Conservation (phyloP, 2,329 filamentous ascomycete species). For the Talaromyces sp. region DNA sequence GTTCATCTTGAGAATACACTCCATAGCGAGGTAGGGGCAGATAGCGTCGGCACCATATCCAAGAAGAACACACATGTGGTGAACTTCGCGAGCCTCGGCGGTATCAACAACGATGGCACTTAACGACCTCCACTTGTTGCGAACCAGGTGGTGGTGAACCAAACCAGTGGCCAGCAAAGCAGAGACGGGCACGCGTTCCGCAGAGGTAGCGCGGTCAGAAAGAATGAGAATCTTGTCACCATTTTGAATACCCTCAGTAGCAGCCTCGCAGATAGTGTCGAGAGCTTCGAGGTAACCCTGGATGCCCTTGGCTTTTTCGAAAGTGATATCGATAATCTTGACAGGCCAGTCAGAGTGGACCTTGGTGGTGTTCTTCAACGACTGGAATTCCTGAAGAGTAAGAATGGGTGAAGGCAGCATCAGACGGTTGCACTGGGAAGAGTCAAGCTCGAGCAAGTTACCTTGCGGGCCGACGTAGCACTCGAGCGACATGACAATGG, state of each 20-base stretch:
- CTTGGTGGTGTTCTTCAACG: slow-evolving; percentile 68
- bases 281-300: slow-evolving; percentile 81
- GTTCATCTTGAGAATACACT: slow-evolving; percentile 96
- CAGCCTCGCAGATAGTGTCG: slow-evolving; percentile 79
- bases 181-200: slow-evolving; percentile 78
- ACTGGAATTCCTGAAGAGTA: slow-evolving; percentile 85
- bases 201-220: slow-evolving; percentile 79
- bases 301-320: slow-evolving; percentile 76
- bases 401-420: slow-evolving; percentile 83
- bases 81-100: slow-evolving; percentile 90
- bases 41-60: slow-evolving; percentile 93
- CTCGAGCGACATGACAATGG: slow-evolving; percentile 95
- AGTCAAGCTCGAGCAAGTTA: slow-evolving; percentile 88
- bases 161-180: slow-evolving; percentile 83
- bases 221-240: slow-evolving; percentile 81
- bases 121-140: slow-evolving; percentile 91
- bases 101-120: slow-evolving; percentile 85
- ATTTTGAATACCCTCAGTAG: slow-evolving; percentile 75
- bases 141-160: slow-evolving; percentile 91
- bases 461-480: slow-evolving; percentile 95
- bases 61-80: slow-evolving; percentile 97
- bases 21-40: slow-evolving; percentile 91
- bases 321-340: slow-evolving; percentile 86
- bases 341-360: slow-evolving; percentile 78
- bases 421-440: slow-evolving; percentile 79